Conservation (phyloP, 768 basidiomycete genomes). For the Asterophora lycoperdoides region DNA sequence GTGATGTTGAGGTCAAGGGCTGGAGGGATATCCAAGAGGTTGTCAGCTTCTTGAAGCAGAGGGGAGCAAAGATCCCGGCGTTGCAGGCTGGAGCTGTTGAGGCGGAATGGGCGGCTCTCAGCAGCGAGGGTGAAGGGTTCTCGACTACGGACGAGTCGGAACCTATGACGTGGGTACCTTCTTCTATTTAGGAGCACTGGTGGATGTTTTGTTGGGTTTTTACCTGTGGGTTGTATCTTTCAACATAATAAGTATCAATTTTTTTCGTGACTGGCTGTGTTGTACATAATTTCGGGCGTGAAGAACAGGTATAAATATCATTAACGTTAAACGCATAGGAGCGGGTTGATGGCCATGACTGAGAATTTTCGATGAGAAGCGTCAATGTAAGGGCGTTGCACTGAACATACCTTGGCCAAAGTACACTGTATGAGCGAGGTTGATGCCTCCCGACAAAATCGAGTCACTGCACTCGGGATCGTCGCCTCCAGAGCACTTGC, state of each 20-base stretch:
- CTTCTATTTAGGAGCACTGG: constrained; percentile 2
- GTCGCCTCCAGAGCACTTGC: constrained; percentile 40
- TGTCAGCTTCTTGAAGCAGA: constrained; percentile 57
- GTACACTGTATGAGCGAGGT: too few relatives aligned
- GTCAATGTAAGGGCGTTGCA: too few relatives aligned
- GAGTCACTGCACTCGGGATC: constrained; percentile 45
- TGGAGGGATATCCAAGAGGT: constrained; percentile 72
- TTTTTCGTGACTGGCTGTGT: not conserved
- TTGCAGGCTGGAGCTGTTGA: constrained; percentile 40
- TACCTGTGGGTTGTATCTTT: not conserved
- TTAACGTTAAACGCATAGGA: not conserved
- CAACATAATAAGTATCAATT: not conserved
- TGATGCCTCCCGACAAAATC: constrained; percentile 24
- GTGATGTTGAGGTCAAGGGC: constrained; percentile 35
- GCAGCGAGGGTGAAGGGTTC: constrained; percentile 53
- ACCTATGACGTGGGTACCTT: constrained; percentile 10
- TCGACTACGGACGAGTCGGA: constrained; percentile 29
- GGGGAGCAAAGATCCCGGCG: constrained; percentile 70
- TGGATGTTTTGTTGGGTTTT: not conserved
- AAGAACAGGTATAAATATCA: too few relatives aligned
- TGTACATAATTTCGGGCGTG: not conserved
- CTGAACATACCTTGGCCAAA: constrained; percentile 16
- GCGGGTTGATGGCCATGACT: constrained; percentile 7
- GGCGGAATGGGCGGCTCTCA: constrained; percentile 71
- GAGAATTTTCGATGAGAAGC: too few relatives aligned